Base-by-base conservation (phyloP, 2,329 filamentous ascomycete genomes). In the Lasiodiplodia hormozganensis region DNA sequence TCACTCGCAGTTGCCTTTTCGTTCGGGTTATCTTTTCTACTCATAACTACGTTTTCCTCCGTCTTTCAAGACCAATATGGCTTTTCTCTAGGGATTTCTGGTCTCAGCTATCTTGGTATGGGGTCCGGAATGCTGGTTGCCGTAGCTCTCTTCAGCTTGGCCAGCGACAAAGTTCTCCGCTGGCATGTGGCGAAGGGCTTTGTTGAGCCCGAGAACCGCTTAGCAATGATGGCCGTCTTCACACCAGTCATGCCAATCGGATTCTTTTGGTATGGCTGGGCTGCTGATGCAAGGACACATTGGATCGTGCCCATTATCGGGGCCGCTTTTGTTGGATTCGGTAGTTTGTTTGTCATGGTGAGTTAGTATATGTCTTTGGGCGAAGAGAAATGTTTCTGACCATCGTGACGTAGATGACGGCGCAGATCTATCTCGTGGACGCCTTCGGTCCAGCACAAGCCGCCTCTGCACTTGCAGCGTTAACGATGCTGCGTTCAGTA, bases 371-470 rank as follows among this genome's bases (percentile, higher is more conserved):
- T 23, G 56, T 25, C 14, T 43, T 25, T 58, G 18, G 2, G 11
- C 16, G 14, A 2, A 28, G 0, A 5, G 34, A 43, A 12, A 18
- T n/a, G 23, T 38, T 58, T 40, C 25, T 34, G 25, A 31, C 23
- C 18, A 11, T n/a, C 4, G 40, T 72, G 5, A 69, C 72, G 14
- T 67, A 70, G 16, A 69, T 73, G 36, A 71, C 72, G 67, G 71
- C 72, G 65, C 85, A 87, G 66, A 87, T 87, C 4, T 93, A 92
- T 71, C 83, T 92, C 3, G 85, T 91, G 40, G 89, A 92, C 68
- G 84, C 85, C 2, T 90, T 86, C 73, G 80, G 81, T 0, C 76
- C 82, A 66, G 86, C 89, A 70, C 74, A 70, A 23, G 86, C 88
- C 0, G 88, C 78, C 0, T 75, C 72, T 3, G 90, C 88, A 0